Percentiles rank a stretch among this genome's conserved stretches.
Evolutionary conservation across 2,329 filamentous ascomycete genomes (phyloP).

Genomic region (Fusarium lyarnte): DNA sequence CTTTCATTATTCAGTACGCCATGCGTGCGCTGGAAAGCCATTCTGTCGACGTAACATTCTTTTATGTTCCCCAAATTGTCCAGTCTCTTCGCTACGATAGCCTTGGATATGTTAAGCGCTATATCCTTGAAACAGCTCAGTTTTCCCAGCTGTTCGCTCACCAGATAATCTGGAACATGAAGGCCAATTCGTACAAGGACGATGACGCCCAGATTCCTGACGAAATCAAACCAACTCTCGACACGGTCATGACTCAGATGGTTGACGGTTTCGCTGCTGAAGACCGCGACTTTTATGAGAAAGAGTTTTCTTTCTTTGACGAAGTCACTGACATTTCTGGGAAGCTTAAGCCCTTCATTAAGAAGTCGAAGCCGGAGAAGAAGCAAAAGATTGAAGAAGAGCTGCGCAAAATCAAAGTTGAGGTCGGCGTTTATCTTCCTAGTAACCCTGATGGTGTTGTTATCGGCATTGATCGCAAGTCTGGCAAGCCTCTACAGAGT

Average conservation of each 20-base stretch:
- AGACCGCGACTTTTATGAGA: slow-evolving; percentile 88
- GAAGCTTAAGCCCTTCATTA: slow-evolving; percentile 93
- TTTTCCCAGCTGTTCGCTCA: slow-evolving; percentile 99
- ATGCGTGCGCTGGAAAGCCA: slow-evolving; percentile 95
- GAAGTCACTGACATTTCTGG: slow-evolving; percentile 96
- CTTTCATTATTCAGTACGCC: slow-evolving; percentile 94
- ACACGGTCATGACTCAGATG: slow-evolving; percentile 87
- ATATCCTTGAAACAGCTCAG: slow-evolving; percentile 95
- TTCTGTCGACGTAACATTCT: slow-evolving; percentile 96
- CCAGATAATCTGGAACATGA: slow-evolving; percentile 99
- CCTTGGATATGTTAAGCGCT: slow-evolving; percentile 93
- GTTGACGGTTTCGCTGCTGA: slow-evolving; percentile 80
- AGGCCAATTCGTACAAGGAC: slow-evolving; percentile 97
- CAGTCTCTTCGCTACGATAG: slow-evolving; percentile 93
- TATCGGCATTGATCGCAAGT: slow-evolving; percentile 97
- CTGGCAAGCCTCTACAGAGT: slow-evolving; percentile 94
- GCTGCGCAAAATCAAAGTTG: slow-evolving; percentile 94
- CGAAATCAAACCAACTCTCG: slow-evolving; percentile 90
- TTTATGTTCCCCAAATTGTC: slow-evolving; percentile 98
- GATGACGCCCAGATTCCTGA: slow-evolving; percentile 92
- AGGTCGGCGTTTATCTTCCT: slow-evolving; percentile 95
- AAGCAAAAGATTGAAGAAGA: slow-evolving; percentile 99
- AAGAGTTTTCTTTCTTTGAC: slow-evolving; percentile 97
- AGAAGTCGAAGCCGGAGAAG: slow-evolving; percentile 92
- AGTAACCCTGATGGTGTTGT: slow-evolving; percentile 97